Evolutionary conservation across 148 eudicot genomes (phyloP), one percentile per base, ranked within the genome.

Genomic region (Spergularia marina): DNA sequence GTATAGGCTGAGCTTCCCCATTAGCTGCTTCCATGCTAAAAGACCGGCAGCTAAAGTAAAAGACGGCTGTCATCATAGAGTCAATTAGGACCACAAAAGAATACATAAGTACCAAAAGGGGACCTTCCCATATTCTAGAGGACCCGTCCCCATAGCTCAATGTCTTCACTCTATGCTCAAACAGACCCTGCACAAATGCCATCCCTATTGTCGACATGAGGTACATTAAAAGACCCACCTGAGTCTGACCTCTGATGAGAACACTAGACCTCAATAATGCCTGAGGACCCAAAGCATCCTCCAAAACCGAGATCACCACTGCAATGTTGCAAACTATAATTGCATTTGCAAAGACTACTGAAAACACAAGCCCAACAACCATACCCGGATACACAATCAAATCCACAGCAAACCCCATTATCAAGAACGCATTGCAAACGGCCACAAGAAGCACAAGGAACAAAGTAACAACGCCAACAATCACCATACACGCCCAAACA

Each of bases 141-240:
- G 93, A 85, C 54, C 89, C 96, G 64, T 91, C 98, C 62, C 92
- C 96, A 73, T 95, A 89, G 78, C 98, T 90, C 69, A 92, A 53
- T 0, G 86, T 90, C 84, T 90, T 92, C 77, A 92, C 97, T 71
- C 97, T 80, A 82, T 92, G 94, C 88, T 95, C 98, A 85, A 95
- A 95, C 76, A 92, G 83, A 4, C 91, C 97, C 77, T 92, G 94
- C 70, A 89, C 89, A 74, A 90, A 80, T 4, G 96, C 91, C 96
- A 88, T 81, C 55, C 92, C 97, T 15, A 92, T 86, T 0, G 97
- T 92, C 7, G 98, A 92, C 14, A 87, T 88, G 9, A 95, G 89
- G 78, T 87, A 95, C 82, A 95, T 89, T 79, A 89, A 70, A 39
- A 95, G 89, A 76, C 97, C 98, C 78, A 90, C 98, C 60, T 92